Evolutionary conservation across 176 grass and related monocot species (phyloP), one percentile per base, ranked within the genome.

Genomic region (Tillandsia leiboldiana): DNA sequence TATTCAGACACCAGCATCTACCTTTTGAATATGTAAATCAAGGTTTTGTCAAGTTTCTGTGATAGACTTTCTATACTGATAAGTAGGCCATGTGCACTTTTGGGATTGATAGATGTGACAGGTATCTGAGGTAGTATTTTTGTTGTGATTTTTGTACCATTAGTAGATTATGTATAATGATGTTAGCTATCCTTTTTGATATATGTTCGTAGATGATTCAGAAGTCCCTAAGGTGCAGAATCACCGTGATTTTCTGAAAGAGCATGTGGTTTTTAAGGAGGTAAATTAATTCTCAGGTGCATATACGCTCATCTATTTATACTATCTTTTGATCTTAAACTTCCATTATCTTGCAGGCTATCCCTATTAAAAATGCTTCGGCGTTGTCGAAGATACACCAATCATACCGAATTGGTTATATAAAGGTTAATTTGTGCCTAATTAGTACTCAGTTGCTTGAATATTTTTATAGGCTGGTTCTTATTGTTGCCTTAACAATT

Each of bases 351-450:
- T 48, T 56, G 49, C 75, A 96, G 92, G 86, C 81, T 17, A 77
- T 92, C 62, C 70, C 84, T 53, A 92, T 96, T 79, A 83, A 72
- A 83, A 88, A 87, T 80, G 68, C 67, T 81, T 83, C 68, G 65
- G 79, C 87, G 71, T 64, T 87, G 69, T 87, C 81, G 70, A 92
- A 83, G 76, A 96, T 96, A 71, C 86, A 85, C 82, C 92, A 87
- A 74, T 82, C 81, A 64, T 89, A 92, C 63, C 89, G 79, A 89
- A 77, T 96, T 89, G 68, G 81, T n/a, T 87, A 87, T 83, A 69
- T 96, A 73, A 96, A 89, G 92, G 92, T 92, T 63, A 58, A 28
- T 51, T 15, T 62, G 63, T 26, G 29, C 58, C 53, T 73, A 61
- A 18, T 8, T 61, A 8, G 22, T 22, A n/a, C 1, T 61, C 15